phyloP scores from a whole-genome alignment of 352 stramenopile genomes.

The Plasmopara muralis region DNA sequence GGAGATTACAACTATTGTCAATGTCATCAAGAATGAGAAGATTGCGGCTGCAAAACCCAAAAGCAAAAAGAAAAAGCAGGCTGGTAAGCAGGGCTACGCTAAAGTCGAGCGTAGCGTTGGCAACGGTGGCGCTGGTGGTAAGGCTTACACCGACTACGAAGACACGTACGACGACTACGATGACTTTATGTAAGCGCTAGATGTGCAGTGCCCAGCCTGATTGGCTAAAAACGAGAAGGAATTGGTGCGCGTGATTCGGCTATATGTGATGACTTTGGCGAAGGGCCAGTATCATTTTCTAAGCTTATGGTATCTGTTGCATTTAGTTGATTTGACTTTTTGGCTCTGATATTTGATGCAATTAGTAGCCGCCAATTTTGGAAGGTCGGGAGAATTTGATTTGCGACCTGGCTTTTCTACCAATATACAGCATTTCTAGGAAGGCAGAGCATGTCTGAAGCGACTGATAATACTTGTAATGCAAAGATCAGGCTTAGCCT shows the following conservation, averaged over 20 bases:
- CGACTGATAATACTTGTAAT: no score
- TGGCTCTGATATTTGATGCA: no score
- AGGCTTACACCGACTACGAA: conserved; percentile 35
- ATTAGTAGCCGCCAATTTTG: no score
- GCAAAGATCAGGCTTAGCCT: no score
- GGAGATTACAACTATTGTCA: conserved; percentile 80
- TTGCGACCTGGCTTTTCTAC: no score
- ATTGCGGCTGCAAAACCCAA: conserved; percentile 76
- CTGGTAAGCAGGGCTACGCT: conserved; percentile 71
- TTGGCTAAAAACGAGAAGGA: conserved; percentile 9
- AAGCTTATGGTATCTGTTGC: background rate
- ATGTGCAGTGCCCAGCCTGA: conserved; percentile 9
- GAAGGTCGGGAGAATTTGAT: no score
- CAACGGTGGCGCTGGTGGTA: conserved; percentile 36
- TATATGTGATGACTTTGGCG: background rate
- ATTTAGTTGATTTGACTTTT: background rate
- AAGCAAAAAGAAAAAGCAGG: conserved; percentile 81
- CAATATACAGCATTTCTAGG: no score
- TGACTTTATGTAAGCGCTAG: conserved; percentile 74
- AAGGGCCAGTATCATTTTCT: background rate
- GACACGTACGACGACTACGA: conserved; percentile 79
- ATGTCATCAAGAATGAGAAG: conserved; percentile 87
- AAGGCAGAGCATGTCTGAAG: no score
- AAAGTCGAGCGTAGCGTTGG: conserved; percentile 60
- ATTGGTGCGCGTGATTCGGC: conserved; percentile 7